phyloP scores from a whole-genome alignment of 1,284 basidiomycete species.

The Stereum hirsutum region DNA sequence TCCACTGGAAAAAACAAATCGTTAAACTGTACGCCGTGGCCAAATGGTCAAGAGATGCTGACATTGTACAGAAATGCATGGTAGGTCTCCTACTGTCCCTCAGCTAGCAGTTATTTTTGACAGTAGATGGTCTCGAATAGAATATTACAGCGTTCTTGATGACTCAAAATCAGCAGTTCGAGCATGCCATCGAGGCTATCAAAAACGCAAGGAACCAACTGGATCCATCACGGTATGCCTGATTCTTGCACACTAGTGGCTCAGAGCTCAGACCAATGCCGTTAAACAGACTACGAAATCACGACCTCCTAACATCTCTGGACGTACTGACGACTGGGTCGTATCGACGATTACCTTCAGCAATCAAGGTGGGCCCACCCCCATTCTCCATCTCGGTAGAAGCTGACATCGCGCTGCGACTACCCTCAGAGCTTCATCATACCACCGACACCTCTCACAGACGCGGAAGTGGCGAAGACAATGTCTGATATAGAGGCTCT shows the following conservation, averaged over 20 bases:
- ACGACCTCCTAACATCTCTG: slow-evolving; percentile 83
- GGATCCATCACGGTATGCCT: slow-evolving; percentile 55
- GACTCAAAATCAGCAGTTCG: slow-evolving; percentile 78
- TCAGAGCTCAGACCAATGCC: background rate
- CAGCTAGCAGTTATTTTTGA: background rate
- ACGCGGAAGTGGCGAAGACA: slow-evolving; percentile 56
- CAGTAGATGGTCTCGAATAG: slow-evolving; percentile 24
- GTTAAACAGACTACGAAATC: slow-evolving; percentile 64
- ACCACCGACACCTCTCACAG: slow-evolving; percentile 54
- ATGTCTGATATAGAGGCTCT: slow-evolving; percentile 66
- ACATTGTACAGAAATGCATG: slow-evolving; percentile 79
- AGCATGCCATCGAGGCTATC: slow-evolving; percentile 56
- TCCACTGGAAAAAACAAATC: slow-evolving; percentile 82
- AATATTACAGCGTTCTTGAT: slow-evolving; percentile 80
- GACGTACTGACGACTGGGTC: slow-evolving; percentile 80
- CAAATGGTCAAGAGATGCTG: slow-evolving; percentile 78
- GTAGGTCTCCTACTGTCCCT: slow-evolving; percentile 25
- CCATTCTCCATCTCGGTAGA: slow-evolving; percentile 6
- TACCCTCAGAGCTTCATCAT: slow-evolving; percentile 71
- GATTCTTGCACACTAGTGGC: background rate
- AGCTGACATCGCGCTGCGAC: slow-evolving; percentile 1
- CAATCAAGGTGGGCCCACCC: slow-evolving; percentile 52
- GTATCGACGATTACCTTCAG: slow-evolving; percentile 70
- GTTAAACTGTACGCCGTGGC: slow-evolving; percentile 82
- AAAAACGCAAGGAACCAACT: slow-evolving; percentile 57